These are phyloP conservation scores for Schizophyllum commune DNA, from an alignment of 1,284 basidiomycete species.

Conservation along the genomic window DNA sequence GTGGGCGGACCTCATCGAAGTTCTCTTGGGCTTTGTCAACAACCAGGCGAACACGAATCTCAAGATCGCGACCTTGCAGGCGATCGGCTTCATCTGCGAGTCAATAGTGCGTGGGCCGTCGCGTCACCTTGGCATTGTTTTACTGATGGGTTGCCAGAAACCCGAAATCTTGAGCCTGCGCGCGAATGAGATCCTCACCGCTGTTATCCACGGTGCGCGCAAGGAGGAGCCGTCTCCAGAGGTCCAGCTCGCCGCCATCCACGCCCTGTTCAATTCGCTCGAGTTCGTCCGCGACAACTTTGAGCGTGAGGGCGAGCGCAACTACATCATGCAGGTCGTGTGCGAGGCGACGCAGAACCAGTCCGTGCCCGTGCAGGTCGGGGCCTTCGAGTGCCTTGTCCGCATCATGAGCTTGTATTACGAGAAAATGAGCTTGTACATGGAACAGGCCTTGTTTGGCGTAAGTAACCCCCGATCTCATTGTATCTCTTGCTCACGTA, in stretches of 20 bases:
- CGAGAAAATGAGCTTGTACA: conserved; percentile 98
- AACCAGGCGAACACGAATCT: conserved; percentile 70
- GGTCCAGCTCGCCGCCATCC: conserved; percentile 93
- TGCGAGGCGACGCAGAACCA: conserved; percentile 95
- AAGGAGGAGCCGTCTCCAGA: conserved; percentile 94
- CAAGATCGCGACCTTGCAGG: conserved; percentile 85
- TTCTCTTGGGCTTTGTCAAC: conserved; percentile 83
- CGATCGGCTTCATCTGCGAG: conserved; percentile 97
- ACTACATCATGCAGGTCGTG: conserved; percentile 99
- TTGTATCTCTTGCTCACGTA: conserved; percentile 14
- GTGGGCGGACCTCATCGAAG: conserved; percentile 89
- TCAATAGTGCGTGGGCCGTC: conserved; percentile 64
- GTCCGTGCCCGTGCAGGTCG: conserved; percentile 78
- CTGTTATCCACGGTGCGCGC: conserved; percentile 95
- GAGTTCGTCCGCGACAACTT: conserved; percentile 99
- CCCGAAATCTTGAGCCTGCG: conserved; percentile 84
- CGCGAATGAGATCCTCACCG: conserved; percentile 97
- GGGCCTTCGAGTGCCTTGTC: conserved; percentile 92
- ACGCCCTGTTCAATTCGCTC: conserved; percentile 91
- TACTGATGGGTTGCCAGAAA: conserved; percentile 46
- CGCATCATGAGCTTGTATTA: conserved; percentile 98
- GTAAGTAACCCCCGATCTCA: conserved; percentile 36
- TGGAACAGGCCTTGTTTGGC: conserved; percentile 98
- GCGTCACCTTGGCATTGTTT: conserved; percentile 3
- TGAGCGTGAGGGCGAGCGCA: conserved; percentile 96